phyloP scores from a whole-genome alignment of 495 filamentous ascomycete genomes.

The Aspergillus cristatus region DNA sequence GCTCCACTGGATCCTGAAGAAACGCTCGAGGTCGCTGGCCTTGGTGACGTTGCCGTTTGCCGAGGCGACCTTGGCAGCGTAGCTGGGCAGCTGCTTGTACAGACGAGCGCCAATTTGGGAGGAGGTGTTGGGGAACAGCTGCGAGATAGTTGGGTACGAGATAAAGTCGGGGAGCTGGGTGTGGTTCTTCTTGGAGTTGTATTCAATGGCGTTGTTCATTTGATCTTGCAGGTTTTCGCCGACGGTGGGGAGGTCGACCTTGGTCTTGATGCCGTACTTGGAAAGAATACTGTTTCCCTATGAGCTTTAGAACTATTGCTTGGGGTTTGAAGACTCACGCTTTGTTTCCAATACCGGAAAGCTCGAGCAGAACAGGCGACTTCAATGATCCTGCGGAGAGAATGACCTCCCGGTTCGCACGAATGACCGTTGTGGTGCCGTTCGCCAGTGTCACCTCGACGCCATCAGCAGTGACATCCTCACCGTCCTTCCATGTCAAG shows the following conservation, averaged over 20 bases:
- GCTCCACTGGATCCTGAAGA: conserved; percentile 31
- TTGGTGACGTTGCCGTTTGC: conserved; percentile 15
- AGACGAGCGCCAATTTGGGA: too few relatives aligned
- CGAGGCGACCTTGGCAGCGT: conserved; percentile 18
- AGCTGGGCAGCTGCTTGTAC: too few relatives aligned
- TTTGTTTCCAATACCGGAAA: conserved; percentile 39
- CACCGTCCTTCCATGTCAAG: conserved; percentile 11
- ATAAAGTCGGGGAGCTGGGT: not conserved
- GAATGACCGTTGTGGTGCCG: conserved; percentile 4
- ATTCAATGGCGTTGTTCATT: conserved; percentile 3
- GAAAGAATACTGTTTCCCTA: conserved; percentile 26
- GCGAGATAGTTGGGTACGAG: not conserved
- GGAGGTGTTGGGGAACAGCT: too few relatives aligned
- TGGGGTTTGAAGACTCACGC: conserved; percentile 22
- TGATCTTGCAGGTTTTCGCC: conserved; percentile 39
- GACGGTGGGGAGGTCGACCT: conserved; percentile 26
- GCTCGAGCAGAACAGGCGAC: conserved; percentile 44
- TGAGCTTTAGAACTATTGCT: too few relatives aligned
- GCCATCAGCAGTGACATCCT: conserved; percentile 12
- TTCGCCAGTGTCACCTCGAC: conserved; percentile 22
- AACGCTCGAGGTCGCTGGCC: conserved; percentile 16
- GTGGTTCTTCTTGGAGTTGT: not conserved
- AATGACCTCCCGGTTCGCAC: conserved; percentile 37
- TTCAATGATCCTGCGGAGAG: conserved; percentile 43
- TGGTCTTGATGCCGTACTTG: conserved; percentile 24